These are phyloP conservation scores for Castanea crenata DNA, from an alignment of 306 rosid species.

Conservation along the genomic window DNA sequence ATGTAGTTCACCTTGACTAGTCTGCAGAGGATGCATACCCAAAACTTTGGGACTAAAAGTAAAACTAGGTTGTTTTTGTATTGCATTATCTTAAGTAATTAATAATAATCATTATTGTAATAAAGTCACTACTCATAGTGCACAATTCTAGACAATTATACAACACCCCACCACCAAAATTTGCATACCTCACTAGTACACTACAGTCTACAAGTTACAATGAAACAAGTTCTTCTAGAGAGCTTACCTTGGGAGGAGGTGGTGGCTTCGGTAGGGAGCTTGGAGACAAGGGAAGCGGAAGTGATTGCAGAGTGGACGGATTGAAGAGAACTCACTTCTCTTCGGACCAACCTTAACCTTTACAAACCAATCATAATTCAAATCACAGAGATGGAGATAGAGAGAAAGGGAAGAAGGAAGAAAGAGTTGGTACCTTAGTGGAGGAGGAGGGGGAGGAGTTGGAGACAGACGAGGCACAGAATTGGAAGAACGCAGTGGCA, in stretches of 20 bases:
- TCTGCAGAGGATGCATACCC: no score
- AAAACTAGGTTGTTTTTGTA: no score
- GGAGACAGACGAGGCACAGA: slow-evolving; percentile 18
- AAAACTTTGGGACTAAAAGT: no score
- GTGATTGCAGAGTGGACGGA: slow-evolving; percentile 46
- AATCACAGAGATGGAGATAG: background rate
- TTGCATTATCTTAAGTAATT: no score
- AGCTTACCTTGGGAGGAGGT: slow-evolving; percentile 36
- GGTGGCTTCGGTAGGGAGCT: slow-evolving; percentile 46
- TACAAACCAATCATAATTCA: background rate
- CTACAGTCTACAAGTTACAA: background rate
- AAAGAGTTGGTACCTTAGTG: slow-evolving; percentile 19
- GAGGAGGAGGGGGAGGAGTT: slow-evolving; percentile 12
- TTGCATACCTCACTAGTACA: background rate
- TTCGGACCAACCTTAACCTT: slow-evolving; percentile 42
- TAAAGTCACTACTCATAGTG: background rate
- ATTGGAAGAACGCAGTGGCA: slow-evolving; percentile 17
- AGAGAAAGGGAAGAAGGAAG: background rate
- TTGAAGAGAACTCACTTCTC: slow-evolving; percentile 48
- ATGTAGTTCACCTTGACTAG: no score
- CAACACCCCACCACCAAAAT: background rate
- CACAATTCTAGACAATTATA: background rate
- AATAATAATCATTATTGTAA: background rate
- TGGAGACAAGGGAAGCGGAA: slow-evolving; percentile 62
- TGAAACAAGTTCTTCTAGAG: background rate